Evolutionary conservation across 495 filamentous ascomycete species (phyloP), one percentile per base, ranked within the genome.

Genomic region (Cenococcum geophilum): DNA sequence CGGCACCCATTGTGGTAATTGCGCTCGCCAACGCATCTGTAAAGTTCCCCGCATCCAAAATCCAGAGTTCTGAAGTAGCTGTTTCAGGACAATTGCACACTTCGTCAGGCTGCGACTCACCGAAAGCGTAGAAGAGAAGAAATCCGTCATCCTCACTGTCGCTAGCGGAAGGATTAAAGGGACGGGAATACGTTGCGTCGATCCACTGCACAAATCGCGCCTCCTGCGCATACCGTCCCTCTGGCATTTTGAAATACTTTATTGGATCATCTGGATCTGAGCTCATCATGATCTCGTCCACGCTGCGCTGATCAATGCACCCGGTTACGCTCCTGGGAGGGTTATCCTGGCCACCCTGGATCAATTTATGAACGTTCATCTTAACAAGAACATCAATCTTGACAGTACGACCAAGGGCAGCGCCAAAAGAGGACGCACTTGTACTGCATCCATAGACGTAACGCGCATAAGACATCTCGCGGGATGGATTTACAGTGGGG

Each of bases 321-420:
- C 82, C 82, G 21, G 68, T 78, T 34, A 85, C 73, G 63, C 62
- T 76, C 63, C 23, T 63, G 5, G 80, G 82, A 18, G 79, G 75
- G 9, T 71, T 51, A 20, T 53, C 21, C 40, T 69, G 68, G 5
- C 79, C 80, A 20, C 68, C 66, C 12, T 66, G 61, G 36, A 88
- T 78, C 5, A 88, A 72, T 1, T 68, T 70, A 16, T 66, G 50
- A 14, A 75, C 75, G 62, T 86, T 77, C 11, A 84, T 69, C 61
- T 87, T 87, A 27, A 81, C 78, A 5, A 86, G 65, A 36, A 77
- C 78, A 54, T 85, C 82, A 52, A 86, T 85, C 68, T 86, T 86
- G 18, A 77, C 78, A 4, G 81, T 77, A 23, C 76, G 77, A 37
- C 82, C 81, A 0, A 82, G 74, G 1, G 76, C 78, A 21, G 76